phyloP scores from a whole-genome alignment of 306 rosid species.

The Lathyrus tuberosus region DNA sequence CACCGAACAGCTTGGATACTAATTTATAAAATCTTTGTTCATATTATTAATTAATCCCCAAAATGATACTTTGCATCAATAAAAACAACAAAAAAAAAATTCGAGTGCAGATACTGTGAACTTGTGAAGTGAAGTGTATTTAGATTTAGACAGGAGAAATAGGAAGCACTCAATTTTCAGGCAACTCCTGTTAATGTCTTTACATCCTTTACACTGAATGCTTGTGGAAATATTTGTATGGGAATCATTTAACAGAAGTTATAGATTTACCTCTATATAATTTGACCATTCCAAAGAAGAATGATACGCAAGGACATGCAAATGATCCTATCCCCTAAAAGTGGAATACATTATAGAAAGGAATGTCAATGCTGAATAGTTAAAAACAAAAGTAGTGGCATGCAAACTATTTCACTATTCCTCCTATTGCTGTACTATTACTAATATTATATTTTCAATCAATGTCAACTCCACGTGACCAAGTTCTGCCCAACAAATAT shows the following conservation, averaged over 20 bases:
- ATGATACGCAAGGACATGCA: conserved; percentile 45
- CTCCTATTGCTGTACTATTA: background rate
- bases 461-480: no score
- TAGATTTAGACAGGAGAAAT: background rate
- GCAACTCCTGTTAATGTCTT: background rate
- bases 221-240: background rate
- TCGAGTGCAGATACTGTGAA: no score
- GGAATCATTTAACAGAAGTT: background rate
- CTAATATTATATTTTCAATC: background rate
- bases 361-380: no score
- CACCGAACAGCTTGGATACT: conserved; percentile 16
- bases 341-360: conserved; percentile 29
- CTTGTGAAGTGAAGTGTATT: no score
- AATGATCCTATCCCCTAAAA: conserved; percentile 56
- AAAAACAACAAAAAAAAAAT: no score
- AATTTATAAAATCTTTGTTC: background rate
- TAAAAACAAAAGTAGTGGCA: background rate
- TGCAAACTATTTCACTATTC: conserved; percentile 3
- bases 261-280: conserved; percentile 53
- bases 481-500: no score
- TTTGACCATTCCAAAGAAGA: conserved; percentile 63
- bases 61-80: no score
- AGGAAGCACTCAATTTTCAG: background rate
- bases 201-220: background rate
- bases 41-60: no score